Base-by-base conservation (phyloP, 345 rosid species). In the Pugionium cornutum region DNA sequence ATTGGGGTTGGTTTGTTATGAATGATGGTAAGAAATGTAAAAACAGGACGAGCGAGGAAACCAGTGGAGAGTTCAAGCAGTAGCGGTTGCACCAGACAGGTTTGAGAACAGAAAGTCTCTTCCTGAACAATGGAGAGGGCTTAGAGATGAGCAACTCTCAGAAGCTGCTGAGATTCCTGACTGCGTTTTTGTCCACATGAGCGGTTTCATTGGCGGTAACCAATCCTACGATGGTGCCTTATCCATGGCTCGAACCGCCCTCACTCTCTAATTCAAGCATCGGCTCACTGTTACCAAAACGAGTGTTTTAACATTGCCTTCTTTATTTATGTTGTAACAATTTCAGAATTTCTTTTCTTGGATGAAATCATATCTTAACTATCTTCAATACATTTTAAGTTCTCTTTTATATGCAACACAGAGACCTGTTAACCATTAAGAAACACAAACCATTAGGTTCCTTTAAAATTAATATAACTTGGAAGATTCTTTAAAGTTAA, bases 21-120 rank as follows among this genome's bases (percentile, higher is more conserved):
- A 18, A 18, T 18, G 18, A 8, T 43, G 26, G 58, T 33, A 9
- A 34, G 18, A 86, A 44, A 45, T 55, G 18, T 18, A 18, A 18
- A 26, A 46, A 70, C 59, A 72, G 99, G 99, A 89, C 52, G 99
- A 88, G 52, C 70, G 99, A 75, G 80, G 82, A 77, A 84, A 84
- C 45, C 70, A 72, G 11, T 90, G 99, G 99, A 78, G 95, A 74
- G 76, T 91, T 41, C 96, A 87, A 81, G 91, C 99, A 30, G 95
- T 89, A 75, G 84, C 83, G 10, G 67, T 87, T 31, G 79, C 97
- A 70, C 96, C 97, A 1, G 97, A 84, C 75, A 84, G 92, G 52
- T 94, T 94, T 58, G 95, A 94, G 78, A 88, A 89, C 76, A 78
- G 99, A 55, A 91, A 83, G 78, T 58, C 96, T 68, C 96, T 94